Evolutionary conservation across 352 stramenopile species (phyloP).

Genomic region (Pythium aquatile): DNA sequence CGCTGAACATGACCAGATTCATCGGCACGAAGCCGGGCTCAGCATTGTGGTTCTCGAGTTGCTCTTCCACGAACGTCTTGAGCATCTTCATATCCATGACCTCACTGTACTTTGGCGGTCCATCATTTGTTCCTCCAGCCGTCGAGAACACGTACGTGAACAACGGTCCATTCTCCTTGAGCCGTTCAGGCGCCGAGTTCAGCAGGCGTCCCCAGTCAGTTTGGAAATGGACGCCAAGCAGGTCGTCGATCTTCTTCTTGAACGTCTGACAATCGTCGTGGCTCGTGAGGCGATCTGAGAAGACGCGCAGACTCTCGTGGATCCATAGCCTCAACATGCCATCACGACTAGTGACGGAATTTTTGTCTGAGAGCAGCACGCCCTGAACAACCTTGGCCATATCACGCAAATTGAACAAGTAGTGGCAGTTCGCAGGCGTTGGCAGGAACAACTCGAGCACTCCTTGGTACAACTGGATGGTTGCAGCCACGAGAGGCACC

Average conservation of each 20-base stretch:
- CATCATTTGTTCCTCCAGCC: slow-evolving; percentile 29
- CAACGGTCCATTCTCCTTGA: slow-evolving; percentile 78
- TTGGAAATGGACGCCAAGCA: slow-evolving; percentile 74
- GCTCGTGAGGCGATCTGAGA: slow-evolving; percentile 90
- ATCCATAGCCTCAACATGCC: slow-evolving; percentile 85
- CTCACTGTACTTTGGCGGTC: slow-evolving; percentile 62
- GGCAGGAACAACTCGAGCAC: slow-evolving; percentile 86
- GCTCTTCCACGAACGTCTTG: slow-evolving; percentile 89
- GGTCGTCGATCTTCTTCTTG: slow-evolving; percentile 81
- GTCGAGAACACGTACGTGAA: slow-evolving; percentile 82
- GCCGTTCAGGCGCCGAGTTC: slow-evolving; percentile 46
- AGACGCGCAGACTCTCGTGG: slow-evolving; percentile 89
- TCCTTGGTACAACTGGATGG: slow-evolving; percentile 86
- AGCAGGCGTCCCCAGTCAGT: slow-evolving; percentile 74
- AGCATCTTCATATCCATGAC: slow-evolving; percentile 85
- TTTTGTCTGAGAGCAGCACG: slow-evolving; percentile 70
- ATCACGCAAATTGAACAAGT: slow-evolving; percentile 88
- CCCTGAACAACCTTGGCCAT: slow-evolving; percentile 90
- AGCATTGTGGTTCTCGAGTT: slow-evolving; percentile 91
- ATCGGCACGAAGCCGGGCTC: slow-evolving; percentile 86
- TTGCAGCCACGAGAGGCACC: slow-evolving; percentile 66
- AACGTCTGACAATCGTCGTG: slow-evolving; percentile 88
- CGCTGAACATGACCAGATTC: slow-evolving; percentile 91
- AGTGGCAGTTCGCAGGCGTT: slow-evolving; percentile 88
- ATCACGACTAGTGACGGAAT: slow-evolving; percentile 68